Percentiles rank a stretch among this genome's conserved stretches.
Conservation (phyloP, 345 rosid species). For the Microthlaspi erraticum region DNA sequence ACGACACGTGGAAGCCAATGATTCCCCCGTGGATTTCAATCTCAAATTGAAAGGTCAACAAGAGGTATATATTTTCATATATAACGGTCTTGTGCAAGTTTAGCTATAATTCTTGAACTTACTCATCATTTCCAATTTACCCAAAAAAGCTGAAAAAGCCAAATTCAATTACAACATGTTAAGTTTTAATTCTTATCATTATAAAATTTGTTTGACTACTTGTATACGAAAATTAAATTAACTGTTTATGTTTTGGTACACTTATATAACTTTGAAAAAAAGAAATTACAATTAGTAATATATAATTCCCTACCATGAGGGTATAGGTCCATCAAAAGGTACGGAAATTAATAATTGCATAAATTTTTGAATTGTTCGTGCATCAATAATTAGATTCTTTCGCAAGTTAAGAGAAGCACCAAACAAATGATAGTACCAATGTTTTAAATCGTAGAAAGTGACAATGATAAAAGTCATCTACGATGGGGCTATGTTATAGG, state of each 20-base stretch:
- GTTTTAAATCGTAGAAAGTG: constrained; percentile 27
- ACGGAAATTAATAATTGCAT: constrained; percentile 31
- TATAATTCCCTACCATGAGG: constrained; percentile 25
- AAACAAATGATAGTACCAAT: constrained; percentile 25
- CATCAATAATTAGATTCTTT: constrained; percentile 31
- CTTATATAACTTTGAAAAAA: too few species aligned
- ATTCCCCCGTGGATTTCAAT: constrained; percentile 48
- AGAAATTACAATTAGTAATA: neutral
- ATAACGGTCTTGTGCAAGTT: neutral
- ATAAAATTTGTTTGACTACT: too few species aligned
- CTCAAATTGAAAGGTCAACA: constrained; percentile 49
- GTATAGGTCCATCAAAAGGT: constrained; percentile 28
- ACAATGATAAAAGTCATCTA: constrained; percentile 27
- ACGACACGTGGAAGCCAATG: constrained; percentile 56
- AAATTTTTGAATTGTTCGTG: constrained; percentile 38
- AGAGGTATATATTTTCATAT: constrained; percentile 47
- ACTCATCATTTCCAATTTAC: too few species aligned
- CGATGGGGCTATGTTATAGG: constrained; percentile 9
- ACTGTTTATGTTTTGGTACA: too few species aligned
- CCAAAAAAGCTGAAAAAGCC: too few species aligned
- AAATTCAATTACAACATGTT: too few species aligned
- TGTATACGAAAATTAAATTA: too few species aligned
- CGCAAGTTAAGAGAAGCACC: constrained; percentile 33
- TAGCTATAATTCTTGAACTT: neutral
- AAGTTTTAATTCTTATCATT: too few species aligned